A percentile compares a stretch with the other conserved stretches of the same genome.
Conservation (phyloP, 1,284 basidiomycete genomes). For the Takashimella tepidaria region DNA sequence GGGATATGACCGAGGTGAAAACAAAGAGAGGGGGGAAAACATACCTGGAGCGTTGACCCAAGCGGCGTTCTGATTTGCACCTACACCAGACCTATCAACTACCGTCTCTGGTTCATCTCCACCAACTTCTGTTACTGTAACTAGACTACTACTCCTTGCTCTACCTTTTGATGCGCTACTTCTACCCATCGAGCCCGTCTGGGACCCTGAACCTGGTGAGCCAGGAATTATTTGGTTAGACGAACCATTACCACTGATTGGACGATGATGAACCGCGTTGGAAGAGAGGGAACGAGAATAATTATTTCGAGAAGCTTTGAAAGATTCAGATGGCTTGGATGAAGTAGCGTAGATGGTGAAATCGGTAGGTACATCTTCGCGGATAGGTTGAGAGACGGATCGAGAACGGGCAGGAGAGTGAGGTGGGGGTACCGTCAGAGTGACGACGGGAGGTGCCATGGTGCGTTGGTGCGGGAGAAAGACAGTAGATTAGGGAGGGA, state of each 20-base stretch:
- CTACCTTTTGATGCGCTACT: slow-evolving; percentile 52
- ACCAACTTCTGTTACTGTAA: slow-evolving; percentile 83
- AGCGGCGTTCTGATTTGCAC: slow-evolving; percentile 87
- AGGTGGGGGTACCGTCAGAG: slow-evolving; percentile 25
- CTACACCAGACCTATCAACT: slow-evolving; percentile 69
- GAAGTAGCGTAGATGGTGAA: slow-evolving; percentile 10
- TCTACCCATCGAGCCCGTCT: background rate
- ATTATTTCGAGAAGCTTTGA: slow-evolving; percentile 7
- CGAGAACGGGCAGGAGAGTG: slow-evolving; percentile 34
- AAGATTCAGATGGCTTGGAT: background rate
- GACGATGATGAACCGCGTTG: slow-evolving; percentile 1
- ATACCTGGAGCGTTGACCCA: slow-evolving; percentile 98
- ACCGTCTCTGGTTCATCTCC: slow-evolving; percentile 70
- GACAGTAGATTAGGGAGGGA: background rate
- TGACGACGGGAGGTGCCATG: slow-evolving; percentile 25
- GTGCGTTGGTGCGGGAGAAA: background rate
- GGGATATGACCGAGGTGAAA: too few relatives aligned
- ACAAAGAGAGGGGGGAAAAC: too few relatives aligned
- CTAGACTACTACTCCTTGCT: slow-evolving; percentile 69
- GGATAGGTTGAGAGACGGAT: slow-evolving; percentile 43
- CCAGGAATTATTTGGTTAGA: too few relatives aligned
- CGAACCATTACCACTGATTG: background rate
- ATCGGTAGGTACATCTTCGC: slow-evolving; percentile 35
- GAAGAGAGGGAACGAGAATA: slow-evolving; percentile 9
- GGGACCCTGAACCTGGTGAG: too few relatives aligned